Evolutionary conservation across 2,329 filamentous ascomycete species (phyloP), one percentile per base, ranked within the genome.

Genomic region (Cryphonectria nitschkei): DNA sequence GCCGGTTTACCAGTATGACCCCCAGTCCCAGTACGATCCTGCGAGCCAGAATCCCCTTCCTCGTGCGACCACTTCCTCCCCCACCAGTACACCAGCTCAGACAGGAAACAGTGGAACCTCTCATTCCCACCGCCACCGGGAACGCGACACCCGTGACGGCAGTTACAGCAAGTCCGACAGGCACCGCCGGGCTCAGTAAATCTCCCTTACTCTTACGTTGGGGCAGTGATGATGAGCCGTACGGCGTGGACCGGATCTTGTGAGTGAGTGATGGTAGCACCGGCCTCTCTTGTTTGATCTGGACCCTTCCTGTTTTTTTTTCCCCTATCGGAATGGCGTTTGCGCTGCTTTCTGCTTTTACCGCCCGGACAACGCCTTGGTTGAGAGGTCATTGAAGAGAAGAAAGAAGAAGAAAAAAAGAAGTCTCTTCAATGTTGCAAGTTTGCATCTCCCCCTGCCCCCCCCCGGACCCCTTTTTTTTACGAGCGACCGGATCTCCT

Each of bases 1-100:
- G 29, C 73, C 74, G 68, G 72, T 73, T 74, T 71, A 73, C 66
- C 62, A 69, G 69, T 73, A 73, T 73, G 69, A 71, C n/a, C 56
- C 67, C 34, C 34, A 34, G 29, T 34, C 61, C 69, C 70, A 73
- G 70, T 72, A 69, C 67, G 67, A 72, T n/a, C 13, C 32, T 46
- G 9, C 54, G 9, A 67, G 67, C 60, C 68, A 65, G 62, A 64
- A 62, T 26, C 70, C 68, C 67, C 70, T 41, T 3, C 64, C 67
- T 34, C 67, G 60, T 34, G 67, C 43, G 60, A 63, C 58, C 62
- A 68, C 72, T 37, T 73, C 72, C 65, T 70, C 64, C 62, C 70
- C 72, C 65, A 54, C 58, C 72, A 70, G 70, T 73, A 58, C 72
- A 65, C 72, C 69, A 68, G 72, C 72, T 72, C 72, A 73, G 61